Percentiles rank a stretch among this genome's conserved stretches.
Conservation (phyloP, 2,329 filamentous ascomycete species). For the Dactylellina sp. region DNA sequence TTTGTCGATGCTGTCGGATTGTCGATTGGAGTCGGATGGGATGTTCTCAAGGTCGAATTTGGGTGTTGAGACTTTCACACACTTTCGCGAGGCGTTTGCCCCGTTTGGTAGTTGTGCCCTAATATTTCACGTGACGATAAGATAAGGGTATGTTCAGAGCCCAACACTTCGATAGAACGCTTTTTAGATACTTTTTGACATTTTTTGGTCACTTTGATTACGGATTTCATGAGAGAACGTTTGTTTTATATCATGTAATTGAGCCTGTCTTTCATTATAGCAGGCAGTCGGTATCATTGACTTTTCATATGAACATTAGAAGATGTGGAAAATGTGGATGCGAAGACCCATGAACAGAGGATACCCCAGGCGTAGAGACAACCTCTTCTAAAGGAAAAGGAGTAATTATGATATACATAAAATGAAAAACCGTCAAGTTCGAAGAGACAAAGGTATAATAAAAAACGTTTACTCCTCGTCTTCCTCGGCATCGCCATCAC, state of each 20-base stretch:
- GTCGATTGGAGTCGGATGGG: constrained; percentile 21
- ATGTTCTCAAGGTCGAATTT: constrained; percentile 37
- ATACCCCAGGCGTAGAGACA: constrained; percentile 32
- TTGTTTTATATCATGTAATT: constrained; percentile 19
- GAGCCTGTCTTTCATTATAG: constrained; percentile 27
- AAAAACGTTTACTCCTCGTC: constrained; percentile 76
- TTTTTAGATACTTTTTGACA: neutral
- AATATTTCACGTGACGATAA: constrained; percentile 54
- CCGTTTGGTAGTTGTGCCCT: constrained; percentile 44
- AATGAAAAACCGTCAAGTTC: constrained; percentile 21
- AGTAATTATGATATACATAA: constrained; percentile 55
- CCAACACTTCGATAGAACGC: constrained; percentile 1
- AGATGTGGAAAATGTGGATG: constrained; percentile 33
- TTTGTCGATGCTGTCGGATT: constrained; percentile 20
- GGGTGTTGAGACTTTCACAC: constrained; percentile 53
- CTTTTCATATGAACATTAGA: constrained; percentile 55
- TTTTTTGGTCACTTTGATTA: constrained; percentile 1
- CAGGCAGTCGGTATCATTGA: constrained; percentile 53
- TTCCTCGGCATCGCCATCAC: constrained; percentile 81
- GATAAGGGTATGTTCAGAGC: constrained; percentile 39
- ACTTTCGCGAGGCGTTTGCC: constrained; percentile 38
- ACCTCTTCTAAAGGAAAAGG: constrained; percentile 36
- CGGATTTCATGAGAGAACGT: constrained; percentile 2
- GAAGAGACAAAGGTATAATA: constrained; percentile 10
- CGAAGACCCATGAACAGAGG: constrained; percentile 20